These are phyloP conservation scores for Phylloporus scabripes DNA, from an alignment of 768 basidiomycete species.

Conservation along the genomic window DNA sequence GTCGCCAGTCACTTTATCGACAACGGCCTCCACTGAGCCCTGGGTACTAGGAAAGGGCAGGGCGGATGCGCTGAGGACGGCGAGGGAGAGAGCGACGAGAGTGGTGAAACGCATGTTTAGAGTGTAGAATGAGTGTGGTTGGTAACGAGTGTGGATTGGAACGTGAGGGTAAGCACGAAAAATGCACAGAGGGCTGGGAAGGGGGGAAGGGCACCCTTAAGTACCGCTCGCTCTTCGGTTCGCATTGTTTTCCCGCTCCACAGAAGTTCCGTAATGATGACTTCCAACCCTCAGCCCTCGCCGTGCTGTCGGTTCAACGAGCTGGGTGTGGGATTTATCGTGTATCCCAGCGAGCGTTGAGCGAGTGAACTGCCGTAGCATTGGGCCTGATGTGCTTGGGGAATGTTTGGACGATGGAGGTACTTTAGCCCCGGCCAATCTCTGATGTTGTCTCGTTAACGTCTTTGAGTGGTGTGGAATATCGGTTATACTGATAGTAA, in stretches of 20 bases:
- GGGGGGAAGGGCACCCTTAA: background rate
- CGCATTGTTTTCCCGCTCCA: background rate
- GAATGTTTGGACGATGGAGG: too few relatives aligned
- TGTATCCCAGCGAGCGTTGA: too few relatives aligned
- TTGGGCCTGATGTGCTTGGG: background rate
- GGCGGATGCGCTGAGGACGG: conserved; percentile 3
- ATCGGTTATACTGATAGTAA: too few relatives aligned
- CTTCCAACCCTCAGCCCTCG: background rate
- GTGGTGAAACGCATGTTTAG: conserved; percentile 9
- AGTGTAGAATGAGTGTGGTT: background rate
- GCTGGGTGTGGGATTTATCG: background rate
- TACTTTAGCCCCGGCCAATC: too few relatives aligned
- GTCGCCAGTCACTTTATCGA: background rate
- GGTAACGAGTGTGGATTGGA: conserved; percentile 5
- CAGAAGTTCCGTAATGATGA: background rate
- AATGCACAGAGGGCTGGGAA: too few relatives aligned
- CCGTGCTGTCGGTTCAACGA: background rate
- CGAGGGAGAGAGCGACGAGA: conserved; percentile 8
- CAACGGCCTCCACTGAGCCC: too few relatives aligned
- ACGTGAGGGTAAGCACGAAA: background rate
- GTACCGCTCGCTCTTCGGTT: background rate
- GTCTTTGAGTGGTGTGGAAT: too few relatives aligned
- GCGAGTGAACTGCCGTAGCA: background rate
- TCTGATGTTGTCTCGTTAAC: too few relatives aligned
- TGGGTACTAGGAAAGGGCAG: background rate